phyloP scores from a whole-genome alignment of 2,329 filamentous ascomycete species.

The Penicillium sp. region DNA sequence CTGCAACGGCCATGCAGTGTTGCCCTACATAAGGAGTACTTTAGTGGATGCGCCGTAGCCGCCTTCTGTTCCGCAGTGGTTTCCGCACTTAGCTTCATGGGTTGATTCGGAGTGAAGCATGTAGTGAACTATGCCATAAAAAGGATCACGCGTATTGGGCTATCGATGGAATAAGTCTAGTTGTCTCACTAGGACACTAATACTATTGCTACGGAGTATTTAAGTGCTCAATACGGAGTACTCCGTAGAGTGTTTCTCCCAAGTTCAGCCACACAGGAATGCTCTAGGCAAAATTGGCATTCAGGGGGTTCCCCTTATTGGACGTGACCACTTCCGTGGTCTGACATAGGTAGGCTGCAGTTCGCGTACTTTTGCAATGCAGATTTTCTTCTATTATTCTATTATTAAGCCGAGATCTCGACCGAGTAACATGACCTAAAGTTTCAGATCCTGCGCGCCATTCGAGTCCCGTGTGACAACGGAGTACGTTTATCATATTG shows the following conservation, averaged over 20 bases:
- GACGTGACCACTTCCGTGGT: slow-evolving; percentile 6
- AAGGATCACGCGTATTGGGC: neutral
- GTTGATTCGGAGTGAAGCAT: neutral
- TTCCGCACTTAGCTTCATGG: neutral
- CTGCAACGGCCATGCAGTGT: slow-evolving; percentile 22
- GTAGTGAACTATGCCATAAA: neutral
- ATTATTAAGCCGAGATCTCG: slow-evolving; percentile 5
- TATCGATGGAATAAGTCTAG: neutral
- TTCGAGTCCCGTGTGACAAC: neutral
- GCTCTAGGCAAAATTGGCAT: slow-evolving; percentile 8
- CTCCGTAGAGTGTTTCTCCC: neutral
- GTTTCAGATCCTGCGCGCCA: slow-evolving; percentile 6
- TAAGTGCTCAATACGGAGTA: neutral
- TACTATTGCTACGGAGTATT: neutral
- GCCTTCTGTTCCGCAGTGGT: slow-evolving; percentile 10
- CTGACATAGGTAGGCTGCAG: slow-evolving; percentile 1
- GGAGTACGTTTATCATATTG: neutral
- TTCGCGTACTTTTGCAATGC: neutral
- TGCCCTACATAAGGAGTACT: slow-evolving; percentile 15
- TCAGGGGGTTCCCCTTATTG: slow-evolving; percentile 13
- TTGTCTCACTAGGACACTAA: neutral
- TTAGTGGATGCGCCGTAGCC: slow-evolving; percentile 26
- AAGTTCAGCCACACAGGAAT: slow-evolving; percentile 3
- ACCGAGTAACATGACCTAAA: slow-evolving; percentile 1
- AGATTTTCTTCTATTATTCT: neutral